Evolutionary conservation across 2,329 filamentous ascomycete species (phyloP).

Genomic region (Botrytis squamosa): DNA sequence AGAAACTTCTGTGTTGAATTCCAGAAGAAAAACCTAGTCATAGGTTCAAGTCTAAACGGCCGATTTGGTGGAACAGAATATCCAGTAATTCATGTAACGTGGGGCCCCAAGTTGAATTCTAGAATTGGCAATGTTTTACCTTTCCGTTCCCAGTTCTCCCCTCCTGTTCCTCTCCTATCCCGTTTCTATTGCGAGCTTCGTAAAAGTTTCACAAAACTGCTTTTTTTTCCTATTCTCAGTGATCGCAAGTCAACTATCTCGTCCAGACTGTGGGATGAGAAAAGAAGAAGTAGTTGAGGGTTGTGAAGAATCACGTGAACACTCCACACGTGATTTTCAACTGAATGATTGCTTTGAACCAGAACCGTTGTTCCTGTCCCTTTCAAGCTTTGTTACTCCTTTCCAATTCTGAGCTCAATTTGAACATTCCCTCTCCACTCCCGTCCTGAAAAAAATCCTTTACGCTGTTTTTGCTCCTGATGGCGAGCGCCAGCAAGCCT

Average conservation of each 20-base stretch:
- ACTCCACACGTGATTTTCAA: fast-evolving
- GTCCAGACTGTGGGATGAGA: background rate
- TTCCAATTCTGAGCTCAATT: background rate
- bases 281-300: background rate
- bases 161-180: background rate
- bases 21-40: background rate
- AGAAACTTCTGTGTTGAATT: background rate
- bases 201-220: background rate
- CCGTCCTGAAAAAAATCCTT: background rate
- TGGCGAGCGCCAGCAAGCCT: background rate
- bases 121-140: background rate
- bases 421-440: background rate
- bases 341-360: background rate
- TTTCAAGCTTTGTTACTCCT: background rate
- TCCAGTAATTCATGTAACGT: background rate
- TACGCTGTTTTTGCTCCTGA: background rate
- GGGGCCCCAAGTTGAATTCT: background rate
- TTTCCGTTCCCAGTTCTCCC: background rate
- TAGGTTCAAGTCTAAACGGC: background rate
- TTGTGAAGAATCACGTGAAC: background rate
- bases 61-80: background rate
- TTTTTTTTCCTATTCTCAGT: background rate
- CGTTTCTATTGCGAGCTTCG: background rate
- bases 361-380: background rate
- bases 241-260: background rate